phyloP scores from a whole-genome alignment of 139 green algal genomes.

The Closterium sp. region DNA sequence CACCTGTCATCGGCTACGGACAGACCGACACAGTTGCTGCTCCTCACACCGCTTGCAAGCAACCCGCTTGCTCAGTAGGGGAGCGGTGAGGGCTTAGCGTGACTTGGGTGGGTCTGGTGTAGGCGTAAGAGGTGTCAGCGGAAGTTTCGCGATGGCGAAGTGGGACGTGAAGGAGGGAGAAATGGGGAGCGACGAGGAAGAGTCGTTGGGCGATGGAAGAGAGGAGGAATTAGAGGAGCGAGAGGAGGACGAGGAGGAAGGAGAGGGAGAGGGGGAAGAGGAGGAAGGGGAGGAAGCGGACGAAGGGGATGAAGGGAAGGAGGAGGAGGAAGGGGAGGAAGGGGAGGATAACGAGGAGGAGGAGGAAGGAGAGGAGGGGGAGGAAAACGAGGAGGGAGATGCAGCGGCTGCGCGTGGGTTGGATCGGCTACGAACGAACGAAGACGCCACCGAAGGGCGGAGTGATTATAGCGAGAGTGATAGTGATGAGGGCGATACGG shows the following conservation, averaged over 20 bases:
- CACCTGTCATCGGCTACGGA: too few species aligned
- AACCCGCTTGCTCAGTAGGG: too few species aligned
- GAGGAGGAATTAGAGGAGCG: constrained; percentile 25
- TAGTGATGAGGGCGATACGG: neutral
- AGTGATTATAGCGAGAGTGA: neutral
- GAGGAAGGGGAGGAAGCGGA: neutral
- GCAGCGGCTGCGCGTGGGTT: neutral
- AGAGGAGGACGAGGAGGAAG: constrained; percentile 5
- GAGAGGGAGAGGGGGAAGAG: neutral
- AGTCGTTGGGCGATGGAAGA: neutral
- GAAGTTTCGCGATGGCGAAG: neutral
- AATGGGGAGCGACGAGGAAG: neutral
- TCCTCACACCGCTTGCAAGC: too few species aligned
- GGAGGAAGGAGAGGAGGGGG: neutral
- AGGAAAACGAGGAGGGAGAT: neutral
- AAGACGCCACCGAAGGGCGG: neutral
- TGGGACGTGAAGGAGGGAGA: neutral
- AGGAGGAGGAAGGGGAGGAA: constrained; percentile 18
- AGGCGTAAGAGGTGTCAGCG: neutral
- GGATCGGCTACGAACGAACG: neutral
- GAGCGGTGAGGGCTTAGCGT: neutral
- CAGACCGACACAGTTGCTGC: too few species aligned
- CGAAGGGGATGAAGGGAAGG: neutral
- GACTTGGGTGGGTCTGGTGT: neutral
- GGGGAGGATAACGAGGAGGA: constrained; percentile 14